Base-by-base conservation (phyloP, 2,329 filamentous ascomycete genomes). In the Phyllosticta citrichinensis region DNA sequence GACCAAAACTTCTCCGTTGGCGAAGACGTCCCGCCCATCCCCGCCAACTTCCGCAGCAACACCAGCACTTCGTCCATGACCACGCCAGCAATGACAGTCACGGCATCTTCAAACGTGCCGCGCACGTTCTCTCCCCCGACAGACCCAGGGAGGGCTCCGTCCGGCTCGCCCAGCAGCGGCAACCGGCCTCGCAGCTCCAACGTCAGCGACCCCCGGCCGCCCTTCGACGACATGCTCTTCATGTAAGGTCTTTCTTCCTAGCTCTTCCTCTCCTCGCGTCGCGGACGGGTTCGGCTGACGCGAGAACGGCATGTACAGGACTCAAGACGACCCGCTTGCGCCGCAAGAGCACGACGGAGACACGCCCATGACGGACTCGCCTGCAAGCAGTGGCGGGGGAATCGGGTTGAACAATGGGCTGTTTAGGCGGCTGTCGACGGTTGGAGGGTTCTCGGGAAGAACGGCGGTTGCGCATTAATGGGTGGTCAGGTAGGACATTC, bases 181-280 rank as follows among this genome's bases (percentile, higher is more conserved):
- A 55, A 30, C 19, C 55, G 60, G 6, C 60, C 60, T 20, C 60
- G 60, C 22, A 62, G 60, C 60, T 17, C 35, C 19, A 62, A 58
- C 19, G 51, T 62, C 19, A 20, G 47, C 30, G 55, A 55, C 5
- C 30, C 33, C n/a, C 55, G 47, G 33, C 60, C 56, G 56, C 33
- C 57, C 27, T 62, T 61, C 11, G 59, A 61, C 19, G 60, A 58
- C n/a, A 55, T 58, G 51, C 55, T 62, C 54, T 58, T 62, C 24
- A 58, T 62, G 60, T 62, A 62, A 58, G 60, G 54, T 51, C 51
- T 54, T 52, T n/a, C 22, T 55, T 27, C 19, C 54, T n/a, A 17
- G 14, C 53, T 61, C 47, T 51, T 24, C 22, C n/a, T 55, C 9
- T 47, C 17, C 52, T 12, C 9, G 14, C 33, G 25, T n/a, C 27